Base-by-base conservation (phyloP, 139 green algal genomes). In the Micractinium conductrix region DNA sequence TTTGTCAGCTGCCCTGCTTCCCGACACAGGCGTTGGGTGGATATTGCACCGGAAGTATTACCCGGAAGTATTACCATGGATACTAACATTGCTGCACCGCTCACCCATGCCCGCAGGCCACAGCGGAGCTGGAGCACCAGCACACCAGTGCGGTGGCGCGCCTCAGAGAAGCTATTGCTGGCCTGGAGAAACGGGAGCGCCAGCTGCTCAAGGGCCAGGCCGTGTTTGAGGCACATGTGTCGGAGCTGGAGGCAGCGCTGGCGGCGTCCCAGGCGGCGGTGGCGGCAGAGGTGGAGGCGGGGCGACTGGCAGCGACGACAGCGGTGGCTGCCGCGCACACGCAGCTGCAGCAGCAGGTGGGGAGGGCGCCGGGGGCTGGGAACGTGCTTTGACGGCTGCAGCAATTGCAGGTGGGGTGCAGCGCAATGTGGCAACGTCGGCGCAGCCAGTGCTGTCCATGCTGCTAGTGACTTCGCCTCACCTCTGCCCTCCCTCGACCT, bases 181-280 rank as follows among this genome's bases (percentile, higher is more conserved):
- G 6, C 5, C 74, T 81, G 74, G 74, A 45, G 37, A 45, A 33
- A 24, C 26, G 30, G n/a, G 44, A 63, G 72, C 72, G 72, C 17
- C 72, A 79, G 72, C 72, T 62, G 72, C 72, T 79, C 72, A 63
- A 79, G 72, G 44, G 44, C 4, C 72, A 60, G n/a, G 44, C 44
- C 0, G 44, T 65, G 72, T 35, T 60, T 21, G 44, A 65, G 72
- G 72, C 45, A 0, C 72, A 35, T 0, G 22, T 60, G 16, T 21
- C 48, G 2, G 72, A 79, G 44, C 72, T 65, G 72, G 72, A 60
- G 33, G 45, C 30, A 22, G 30, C 48, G 45, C 10, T 60, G n/a
- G 72, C 42, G 72, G 44, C 44, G 1, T 44, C 72, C 12, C 26
- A 65, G 19, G 44, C 17, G 44, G 40, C 43, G 72, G 43, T 28